phyloP scores from a whole-genome alignment of 2,329 filamentous ascomycete species.

The Alternaria sp. region DNA sequence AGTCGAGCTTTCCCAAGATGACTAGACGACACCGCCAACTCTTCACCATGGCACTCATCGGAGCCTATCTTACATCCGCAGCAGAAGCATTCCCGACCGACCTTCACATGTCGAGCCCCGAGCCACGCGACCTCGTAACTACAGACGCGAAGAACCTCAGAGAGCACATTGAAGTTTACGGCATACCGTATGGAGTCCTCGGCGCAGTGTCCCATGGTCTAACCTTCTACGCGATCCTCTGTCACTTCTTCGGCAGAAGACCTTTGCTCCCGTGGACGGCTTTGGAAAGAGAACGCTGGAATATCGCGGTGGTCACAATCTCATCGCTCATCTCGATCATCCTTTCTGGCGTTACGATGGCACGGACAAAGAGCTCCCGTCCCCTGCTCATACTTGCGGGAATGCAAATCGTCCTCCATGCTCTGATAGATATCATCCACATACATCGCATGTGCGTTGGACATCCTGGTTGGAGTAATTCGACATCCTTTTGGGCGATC shows the following conservation, averaged over 20 bases:
- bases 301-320: neutral
- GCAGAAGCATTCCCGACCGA: neutral
- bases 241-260: constrained; percentile 1
- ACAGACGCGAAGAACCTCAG: constrained; percentile 5
- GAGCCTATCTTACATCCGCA: neutral
- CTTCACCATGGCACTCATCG: neutral
- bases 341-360: constrained; percentile 6
- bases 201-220: constrained; percentile 4
- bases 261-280: constrained; percentile 3
- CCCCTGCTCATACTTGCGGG: constrained; percentile 6
- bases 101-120: neutral
- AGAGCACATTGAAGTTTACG: constrained; percentile 8
- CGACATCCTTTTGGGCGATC: neutral
- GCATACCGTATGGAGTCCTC: constrained; percentile 7
- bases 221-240: constrained; percentile 10
- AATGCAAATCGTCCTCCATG: constrained; percentile 7
- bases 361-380: neutral
- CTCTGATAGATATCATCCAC: constrained; percentile 3
- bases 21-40: neutral
- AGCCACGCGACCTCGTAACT: neutral
- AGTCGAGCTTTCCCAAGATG: neutral
- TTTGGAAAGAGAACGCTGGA: neutral
- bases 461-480: neutral
- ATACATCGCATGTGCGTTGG: neutral
- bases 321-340: constrained; percentile 10